A percentile compares a stretch with the other conserved stretches of the same genome.
Conservation (phyloP, 345 rosid genomes). For the Gossypium thurberi region DNA sequence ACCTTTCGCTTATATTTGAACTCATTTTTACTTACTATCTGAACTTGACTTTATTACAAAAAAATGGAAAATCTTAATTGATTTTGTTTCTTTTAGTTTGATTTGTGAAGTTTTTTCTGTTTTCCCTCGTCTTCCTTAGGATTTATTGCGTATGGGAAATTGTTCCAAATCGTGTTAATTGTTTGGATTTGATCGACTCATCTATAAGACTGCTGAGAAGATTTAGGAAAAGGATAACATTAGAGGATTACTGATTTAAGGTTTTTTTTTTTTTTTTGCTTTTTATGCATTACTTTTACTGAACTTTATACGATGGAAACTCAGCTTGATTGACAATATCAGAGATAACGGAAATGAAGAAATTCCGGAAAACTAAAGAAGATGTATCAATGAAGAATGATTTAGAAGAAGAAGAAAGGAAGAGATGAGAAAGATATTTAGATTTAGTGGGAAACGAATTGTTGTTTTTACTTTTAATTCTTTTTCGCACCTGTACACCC, state of each 20-base stretch:
- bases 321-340: too few relatives aligned
- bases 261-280: not conserved
- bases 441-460: too few relatives aligned
- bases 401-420: not conserved
- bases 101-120: not conserved
- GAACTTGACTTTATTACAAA: not conserved
- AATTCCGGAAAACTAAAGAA: not conserved
- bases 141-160: not conserved
- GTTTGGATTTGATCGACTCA: not conserved
- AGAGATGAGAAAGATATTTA: not conserved
- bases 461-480: too few relatives aligned
- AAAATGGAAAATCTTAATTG: not conserved
- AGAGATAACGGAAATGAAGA: not conserved
- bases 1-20: not conserved
- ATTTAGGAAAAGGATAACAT: not conserved
- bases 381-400: not conserved
- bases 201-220: not conserved
- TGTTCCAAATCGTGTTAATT: not conserved
- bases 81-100: not conserved
- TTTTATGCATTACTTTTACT: not conserved
- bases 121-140: not conserved
- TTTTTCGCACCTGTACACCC: too few relatives aligned
- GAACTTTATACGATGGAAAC: not conserved
- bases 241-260: not conserved
- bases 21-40: not conserved